phyloP scores from a whole-genome alignment of 2,329 filamentous ascomycete species.

The Aspergillus japonicus region DNA sequence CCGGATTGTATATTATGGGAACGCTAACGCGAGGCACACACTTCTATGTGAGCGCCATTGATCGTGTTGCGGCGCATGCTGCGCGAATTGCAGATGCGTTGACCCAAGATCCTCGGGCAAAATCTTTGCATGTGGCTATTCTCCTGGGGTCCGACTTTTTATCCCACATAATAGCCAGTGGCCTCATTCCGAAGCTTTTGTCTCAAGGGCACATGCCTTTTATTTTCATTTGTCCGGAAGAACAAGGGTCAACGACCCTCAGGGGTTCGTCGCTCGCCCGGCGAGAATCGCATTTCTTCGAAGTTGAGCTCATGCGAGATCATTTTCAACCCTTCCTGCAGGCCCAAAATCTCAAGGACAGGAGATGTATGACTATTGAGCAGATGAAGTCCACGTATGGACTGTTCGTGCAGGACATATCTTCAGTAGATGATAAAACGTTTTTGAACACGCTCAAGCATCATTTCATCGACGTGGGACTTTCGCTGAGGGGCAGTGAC shows the following conservation, averaged over 20 bases:
- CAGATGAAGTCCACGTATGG: slow-evolving; percentile 8
- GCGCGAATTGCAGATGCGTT: slow-evolving; percentile 12
- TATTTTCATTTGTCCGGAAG: slow-evolving; percentile 7
- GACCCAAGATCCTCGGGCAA: slow-evolving; percentile 3
- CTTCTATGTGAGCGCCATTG: slow-evolving; percentile 13
- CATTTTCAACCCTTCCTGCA: slow-evolving; percentile 6
- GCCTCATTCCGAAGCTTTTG: slow-evolving; percentile 8
- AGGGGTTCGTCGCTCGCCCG: neutral
- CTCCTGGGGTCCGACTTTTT: slow-evolving; percentile 10
- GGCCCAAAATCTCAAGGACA: neutral
- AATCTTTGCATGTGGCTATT: slow-evolving; percentile 8
- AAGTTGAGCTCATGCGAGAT: slow-evolving; percentile 3
- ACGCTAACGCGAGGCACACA: slow-evolving; percentile 12
- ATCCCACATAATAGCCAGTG: slow-evolving; percentile 11
- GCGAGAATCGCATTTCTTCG: slow-evolving; percentile 10
- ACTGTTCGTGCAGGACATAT: slow-evolving; percentile 5
- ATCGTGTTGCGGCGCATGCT: slow-evolving; percentile 11
- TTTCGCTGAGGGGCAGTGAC: slow-evolving; percentile 6
- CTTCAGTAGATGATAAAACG: neutral
- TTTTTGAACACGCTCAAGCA: neutral
- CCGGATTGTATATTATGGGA: slow-evolving; percentile 9
- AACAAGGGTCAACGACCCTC: neutral
- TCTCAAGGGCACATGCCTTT: slow-evolving; percentile 14
- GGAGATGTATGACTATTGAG: neutral
- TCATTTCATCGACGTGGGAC: slow-evolving; percentile 10